phyloP scores from a whole-genome alignment of 2,329 filamentous ascomycete species.

The Ophiocordyceps camponoti-saundersi region DNA sequence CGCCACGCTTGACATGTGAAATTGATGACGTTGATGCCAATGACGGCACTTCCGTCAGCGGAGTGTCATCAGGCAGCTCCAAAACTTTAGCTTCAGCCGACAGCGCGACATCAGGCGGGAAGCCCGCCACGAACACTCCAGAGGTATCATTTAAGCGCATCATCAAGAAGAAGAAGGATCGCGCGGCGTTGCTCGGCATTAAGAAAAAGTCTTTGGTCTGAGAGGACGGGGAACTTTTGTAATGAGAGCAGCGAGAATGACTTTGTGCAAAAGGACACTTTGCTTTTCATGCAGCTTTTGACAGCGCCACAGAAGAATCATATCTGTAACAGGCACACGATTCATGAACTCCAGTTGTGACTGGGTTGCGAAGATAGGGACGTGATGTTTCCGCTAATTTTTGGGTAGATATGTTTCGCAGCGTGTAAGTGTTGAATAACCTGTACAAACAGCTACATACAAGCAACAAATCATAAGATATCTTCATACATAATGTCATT shows the following conservation, averaged over 20 bases:
- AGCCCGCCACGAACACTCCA: slow-evolving; percentile 25
- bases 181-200: slow-evolving; percentile 58
- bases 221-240: slow-evolving; percentile 1
- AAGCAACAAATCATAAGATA: too few species aligned
- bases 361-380: too few species aligned
- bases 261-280: too few species aligned
- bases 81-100: neutral
- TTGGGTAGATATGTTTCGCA: too few species aligned
- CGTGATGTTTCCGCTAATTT: too few species aligned
- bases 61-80: neutral
- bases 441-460: too few species aligned
- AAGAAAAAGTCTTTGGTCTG: slow-evolving; percentile 62
- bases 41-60: slow-evolving; percentile 8
- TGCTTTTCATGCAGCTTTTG: too few species aligned
- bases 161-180: slow-evolving; percentile 77
- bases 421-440: too few species aligned
- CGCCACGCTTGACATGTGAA: slow-evolving; percentile 18
- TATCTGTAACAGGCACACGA: too few species aligned
- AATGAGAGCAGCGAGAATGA: neutral
- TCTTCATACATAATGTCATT: too few species aligned
- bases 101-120: neutral
- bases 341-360: too few species aligned
- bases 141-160: slow-evolving; percentile 54
- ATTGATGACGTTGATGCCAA: slow-evolving; percentile 28
- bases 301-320: too few species aligned